Evolutionary conservation across 116 monocot genomes (phyloP).

Genomic region (Dioscorea cayenensis): DNA sequence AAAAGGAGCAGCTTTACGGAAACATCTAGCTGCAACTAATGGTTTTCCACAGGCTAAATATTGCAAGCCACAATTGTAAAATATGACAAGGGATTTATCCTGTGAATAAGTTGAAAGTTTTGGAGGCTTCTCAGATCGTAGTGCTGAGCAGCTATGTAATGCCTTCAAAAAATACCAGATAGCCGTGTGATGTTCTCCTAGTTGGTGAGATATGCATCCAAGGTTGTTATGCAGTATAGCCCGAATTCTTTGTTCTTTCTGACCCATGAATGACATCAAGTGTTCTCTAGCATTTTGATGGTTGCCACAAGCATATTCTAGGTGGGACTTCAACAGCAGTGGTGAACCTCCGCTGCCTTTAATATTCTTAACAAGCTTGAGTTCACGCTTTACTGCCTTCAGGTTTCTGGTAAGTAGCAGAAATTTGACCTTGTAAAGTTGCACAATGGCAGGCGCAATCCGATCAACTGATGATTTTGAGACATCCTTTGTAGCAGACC

Average conservation of each 20-base stretch:
- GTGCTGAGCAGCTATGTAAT: conserved; percentile 34
- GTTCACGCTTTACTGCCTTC: conserved; percentile 80
- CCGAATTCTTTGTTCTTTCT: conserved; percentile 41
- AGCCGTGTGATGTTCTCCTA: conserved; percentile 39
- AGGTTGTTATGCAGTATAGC: conserved; percentile 75
- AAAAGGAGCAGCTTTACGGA: conserved; percentile 53
- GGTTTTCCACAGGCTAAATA: conserved; percentile 58
- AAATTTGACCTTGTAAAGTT: conserved; percentile 77
- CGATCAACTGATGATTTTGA: conserved; percentile 31
- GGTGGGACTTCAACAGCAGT: conserved; percentile 75
- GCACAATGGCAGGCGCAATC: conserved; percentile 34
- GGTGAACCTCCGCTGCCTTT: conserved; percentile 82
- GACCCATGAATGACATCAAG: conserved; percentile 44
- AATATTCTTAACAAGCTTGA: conserved; percentile 80
- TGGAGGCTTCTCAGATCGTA: conserved; percentile 42
- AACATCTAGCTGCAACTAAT: conserved; percentile 60
- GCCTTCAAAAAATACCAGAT: conserved; percentile 57
- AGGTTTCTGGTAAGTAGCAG: conserved; percentile 72
- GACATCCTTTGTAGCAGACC: conserved; percentile 26
- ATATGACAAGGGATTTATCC: conserved; percentile 56
- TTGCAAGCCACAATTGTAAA: conserved; percentile 81
- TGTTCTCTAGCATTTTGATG: conserved; percentile 72
- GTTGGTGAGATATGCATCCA: conserved; percentile 74
- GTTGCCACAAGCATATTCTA: conserved; percentile 88
- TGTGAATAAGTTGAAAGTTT: conserved; percentile 53